Percentiles rank a stretch among this genome's conserved stretches.
Evolutionary conservation across 345 rosid species (phyloP).

Genomic region (Punica granatum): DNA sequence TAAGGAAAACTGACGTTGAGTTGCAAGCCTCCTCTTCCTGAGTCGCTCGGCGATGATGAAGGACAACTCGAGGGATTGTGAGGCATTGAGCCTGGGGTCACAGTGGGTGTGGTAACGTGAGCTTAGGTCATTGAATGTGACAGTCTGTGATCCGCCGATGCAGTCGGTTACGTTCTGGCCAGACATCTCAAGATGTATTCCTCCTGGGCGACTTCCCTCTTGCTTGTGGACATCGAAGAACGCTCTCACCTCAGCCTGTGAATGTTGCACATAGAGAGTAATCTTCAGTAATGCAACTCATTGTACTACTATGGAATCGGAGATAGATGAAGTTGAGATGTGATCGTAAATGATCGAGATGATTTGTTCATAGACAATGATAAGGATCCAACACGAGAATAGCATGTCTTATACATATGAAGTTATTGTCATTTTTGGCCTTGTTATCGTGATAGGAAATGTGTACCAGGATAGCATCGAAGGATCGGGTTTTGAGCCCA

Average conservation of each 20-base stretch:
- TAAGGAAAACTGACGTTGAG: too few relatives aligned
- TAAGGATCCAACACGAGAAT: too few relatives aligned
- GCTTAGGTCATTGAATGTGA: constrained; percentile 44
- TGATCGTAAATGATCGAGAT: too few relatives aligned
- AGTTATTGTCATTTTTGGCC: too few relatives aligned
- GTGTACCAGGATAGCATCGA: constrained; percentile 53
- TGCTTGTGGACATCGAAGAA: constrained; percentile 60
- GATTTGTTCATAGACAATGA: too few relatives aligned
- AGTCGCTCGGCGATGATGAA: constrained; percentile 58
- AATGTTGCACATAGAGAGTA: neutral
- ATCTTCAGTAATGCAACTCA: too few relatives aligned
- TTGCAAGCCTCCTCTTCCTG: constrained; percentile 40
- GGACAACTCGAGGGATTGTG: constrained; percentile 53
- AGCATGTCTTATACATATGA: too few relatives aligned
- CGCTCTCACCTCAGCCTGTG: constrained; percentile 46
- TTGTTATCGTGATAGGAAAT: neutral
- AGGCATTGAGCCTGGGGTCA: constrained; percentile 57
- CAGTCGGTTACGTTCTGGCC: constrained; percentile 63
- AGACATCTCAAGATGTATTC: constrained; percentile 59
- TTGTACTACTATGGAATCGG: too few relatives aligned
- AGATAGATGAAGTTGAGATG: too few relatives aligned
- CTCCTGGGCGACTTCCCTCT: constrained; percentile 62
- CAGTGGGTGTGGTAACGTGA: constrained; percentile 65
- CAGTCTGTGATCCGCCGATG: constrained; percentile 56
- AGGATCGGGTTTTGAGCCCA: constrained; percentile 61